Evolutionary conservation across 345 rosid species (phyloP).

Genomic region (Raphanus sativus): DNA sequence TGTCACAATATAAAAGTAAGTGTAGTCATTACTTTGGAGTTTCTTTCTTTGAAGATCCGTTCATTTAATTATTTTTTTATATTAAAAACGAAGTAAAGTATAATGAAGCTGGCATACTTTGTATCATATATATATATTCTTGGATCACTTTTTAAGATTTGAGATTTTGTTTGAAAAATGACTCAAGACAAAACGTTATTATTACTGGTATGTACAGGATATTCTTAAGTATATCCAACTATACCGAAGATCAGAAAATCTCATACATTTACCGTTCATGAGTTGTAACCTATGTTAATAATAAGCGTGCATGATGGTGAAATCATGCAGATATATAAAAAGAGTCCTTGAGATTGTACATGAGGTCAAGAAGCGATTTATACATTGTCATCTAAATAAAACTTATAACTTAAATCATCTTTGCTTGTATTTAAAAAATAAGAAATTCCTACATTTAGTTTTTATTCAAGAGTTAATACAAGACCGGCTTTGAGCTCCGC

Average conservation of each 20-base stretch:
- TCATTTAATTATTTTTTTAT: not conserved
- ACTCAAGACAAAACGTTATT: slow-evolving; percentile 15
- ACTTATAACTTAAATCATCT: not conserved
- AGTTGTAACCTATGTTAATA: not conserved
- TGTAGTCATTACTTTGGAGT: not conserved
- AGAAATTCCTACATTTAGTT: not conserved
- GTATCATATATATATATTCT: not conserved
- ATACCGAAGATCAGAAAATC: not conserved
- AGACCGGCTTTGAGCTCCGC: not conserved
- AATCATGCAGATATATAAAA: not conserved
- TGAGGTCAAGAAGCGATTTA: not conserved
- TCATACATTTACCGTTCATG: not conserved
- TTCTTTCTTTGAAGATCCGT: not conserved
- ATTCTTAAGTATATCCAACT: slow-evolving; percentile 29
- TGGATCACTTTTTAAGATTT: slow-evolving; percentile 22
- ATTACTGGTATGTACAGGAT: slow-evolving; percentile 6
- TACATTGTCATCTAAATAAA: not conserved
- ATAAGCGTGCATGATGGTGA: not conserved
- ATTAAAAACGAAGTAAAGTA: not conserved
- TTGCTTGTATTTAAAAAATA: not conserved
- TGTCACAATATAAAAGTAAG: not conserved
- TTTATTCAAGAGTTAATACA: not conserved
- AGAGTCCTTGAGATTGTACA: not conserved
- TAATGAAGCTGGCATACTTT: not conserved
- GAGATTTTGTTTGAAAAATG: slow-evolving; percentile 21